phyloP scores from a whole-genome alignment of 805 yeast genomes.

The Saccharomyces jurei region DNA sequence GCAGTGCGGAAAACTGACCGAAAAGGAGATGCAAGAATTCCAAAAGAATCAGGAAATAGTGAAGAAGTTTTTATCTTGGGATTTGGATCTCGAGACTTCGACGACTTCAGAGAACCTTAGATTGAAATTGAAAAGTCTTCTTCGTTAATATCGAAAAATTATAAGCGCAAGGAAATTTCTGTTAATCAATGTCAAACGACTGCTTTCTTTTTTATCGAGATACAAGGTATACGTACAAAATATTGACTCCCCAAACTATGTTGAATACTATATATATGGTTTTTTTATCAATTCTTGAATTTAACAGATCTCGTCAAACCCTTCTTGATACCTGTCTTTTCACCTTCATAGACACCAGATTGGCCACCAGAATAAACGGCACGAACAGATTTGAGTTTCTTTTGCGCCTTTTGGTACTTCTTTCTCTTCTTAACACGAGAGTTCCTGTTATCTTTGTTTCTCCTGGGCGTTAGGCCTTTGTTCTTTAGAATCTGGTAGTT shows the following conservation, averaged over 20 bases:
- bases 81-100: constrained; percentile 19
- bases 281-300: constrained; percentile 32
- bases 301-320: constrained; percentile 82
- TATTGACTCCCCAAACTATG: constrained; percentile 1
- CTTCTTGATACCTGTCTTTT: constrained; percentile 94
- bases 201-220: not conserved
- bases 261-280: not conserved
- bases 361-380: constrained; percentile 71
- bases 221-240: not conserved
- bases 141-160: not conserved
- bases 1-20: constrained; percentile 7
- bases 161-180: not conserved
- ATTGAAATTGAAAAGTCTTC: constrained; percentile 5
- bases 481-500: constrained; percentile 92
- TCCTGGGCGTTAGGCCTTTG: constrained; percentile 88
- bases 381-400: constrained; percentile 84
- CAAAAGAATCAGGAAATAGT: constrained; percentile 14
- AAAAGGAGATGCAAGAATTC: constrained; percentile 14
- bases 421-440: constrained; percentile 97
- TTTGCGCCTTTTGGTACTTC: constrained; percentile 90
- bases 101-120: constrained; percentile 3
- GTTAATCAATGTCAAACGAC: not conserved
- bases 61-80: constrained; percentile 25
- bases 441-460: constrained; percentile 90
- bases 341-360: constrained; percentile 82